phyloP scores from a whole-genome alignment of 2,329 filamentous ascomycete genomes.

The Claviceps lovelessii region DNA sequence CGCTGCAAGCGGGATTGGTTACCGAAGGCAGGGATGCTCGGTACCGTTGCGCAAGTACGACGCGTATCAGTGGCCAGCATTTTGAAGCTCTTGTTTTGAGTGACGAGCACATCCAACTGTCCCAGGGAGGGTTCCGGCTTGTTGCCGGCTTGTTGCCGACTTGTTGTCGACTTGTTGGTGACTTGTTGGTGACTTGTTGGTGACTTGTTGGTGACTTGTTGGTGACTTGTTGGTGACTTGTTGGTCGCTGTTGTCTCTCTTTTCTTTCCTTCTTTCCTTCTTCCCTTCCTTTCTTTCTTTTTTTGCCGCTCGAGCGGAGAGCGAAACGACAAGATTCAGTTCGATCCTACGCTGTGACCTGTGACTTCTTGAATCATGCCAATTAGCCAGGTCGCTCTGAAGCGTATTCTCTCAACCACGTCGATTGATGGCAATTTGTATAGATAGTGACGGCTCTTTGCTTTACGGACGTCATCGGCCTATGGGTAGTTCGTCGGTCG shows the following conservation, averaged over 20 bases:
- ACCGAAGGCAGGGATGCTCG: not conserved
- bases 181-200: not conserved
- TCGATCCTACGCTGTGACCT: not conserved
- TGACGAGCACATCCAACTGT: not conserved
- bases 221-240: not conserved
- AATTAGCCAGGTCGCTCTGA: not conserved
- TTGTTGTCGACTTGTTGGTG: not conserved
- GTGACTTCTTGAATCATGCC: not conserved
- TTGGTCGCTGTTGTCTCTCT: too few relatives aligned
- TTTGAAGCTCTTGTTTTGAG: not conserved
- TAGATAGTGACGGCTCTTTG: not conserved
- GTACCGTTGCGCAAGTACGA: not conserved
- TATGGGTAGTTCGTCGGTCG: not conserved
- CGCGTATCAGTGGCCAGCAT: not conserved
- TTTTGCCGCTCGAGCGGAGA: too few relatives aligned
- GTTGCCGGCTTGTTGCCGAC: not conserved
- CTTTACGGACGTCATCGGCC: not conserved
- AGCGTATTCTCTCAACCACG: not conserved
- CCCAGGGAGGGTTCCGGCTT: not conserved
- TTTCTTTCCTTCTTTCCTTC: too few relatives aligned
- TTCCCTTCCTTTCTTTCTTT: too few relatives aligned
- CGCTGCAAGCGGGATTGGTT: slow-evolving; percentile 1
- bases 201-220: too few relatives aligned
- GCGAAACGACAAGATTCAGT: too few relatives aligned
- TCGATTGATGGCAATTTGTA: not conserved